Conservation (phyloP, 1,284 basidiomycete species). For the Austroboletus olivaceoglutinosus region DNA sequence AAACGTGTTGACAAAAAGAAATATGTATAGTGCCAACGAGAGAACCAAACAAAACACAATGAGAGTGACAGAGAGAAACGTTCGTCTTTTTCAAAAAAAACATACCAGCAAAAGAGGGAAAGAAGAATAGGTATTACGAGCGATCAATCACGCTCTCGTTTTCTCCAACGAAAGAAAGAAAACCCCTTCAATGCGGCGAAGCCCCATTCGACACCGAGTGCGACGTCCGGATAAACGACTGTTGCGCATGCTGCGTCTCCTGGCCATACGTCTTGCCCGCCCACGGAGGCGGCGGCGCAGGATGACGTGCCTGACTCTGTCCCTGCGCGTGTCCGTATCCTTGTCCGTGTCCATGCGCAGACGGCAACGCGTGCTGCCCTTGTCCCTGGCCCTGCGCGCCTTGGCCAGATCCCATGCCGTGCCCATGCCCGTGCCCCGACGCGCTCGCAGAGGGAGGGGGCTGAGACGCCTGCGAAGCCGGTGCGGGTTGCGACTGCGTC, state of each 20-base stretch:
- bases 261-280: conserved; percentile 42
- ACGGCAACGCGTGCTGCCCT: neutral
- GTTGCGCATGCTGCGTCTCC: conserved; percentile 45
- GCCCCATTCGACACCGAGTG: conserved; percentile 43
- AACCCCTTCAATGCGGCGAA: conserved; percentile 35
- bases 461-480: conserved; percentile 3
- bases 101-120: too few relatives aligned
- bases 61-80: neutral
- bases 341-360: conserved; percentile 5
- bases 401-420: neutral
- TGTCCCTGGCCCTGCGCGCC: neutral
- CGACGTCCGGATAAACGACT: conserved; percentile 58
- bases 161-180: neutral
- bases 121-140: neutral
- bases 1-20: too few relatives aligned
- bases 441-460: conserved; percentile 4
- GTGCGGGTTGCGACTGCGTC: neutral
- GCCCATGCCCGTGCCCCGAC: neutral
- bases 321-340: conserved; percentile 5
- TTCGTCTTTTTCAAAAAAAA: neutral
- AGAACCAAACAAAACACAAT: too few relatives aligned
- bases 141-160: neutral
- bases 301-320: conserved; percentile 13
- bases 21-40: too few relatives aligned
- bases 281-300: conserved; percentile 48